Conservation (phyloP, 768 basidiomycete genomes). For the Polyporus arcularius region DNA sequence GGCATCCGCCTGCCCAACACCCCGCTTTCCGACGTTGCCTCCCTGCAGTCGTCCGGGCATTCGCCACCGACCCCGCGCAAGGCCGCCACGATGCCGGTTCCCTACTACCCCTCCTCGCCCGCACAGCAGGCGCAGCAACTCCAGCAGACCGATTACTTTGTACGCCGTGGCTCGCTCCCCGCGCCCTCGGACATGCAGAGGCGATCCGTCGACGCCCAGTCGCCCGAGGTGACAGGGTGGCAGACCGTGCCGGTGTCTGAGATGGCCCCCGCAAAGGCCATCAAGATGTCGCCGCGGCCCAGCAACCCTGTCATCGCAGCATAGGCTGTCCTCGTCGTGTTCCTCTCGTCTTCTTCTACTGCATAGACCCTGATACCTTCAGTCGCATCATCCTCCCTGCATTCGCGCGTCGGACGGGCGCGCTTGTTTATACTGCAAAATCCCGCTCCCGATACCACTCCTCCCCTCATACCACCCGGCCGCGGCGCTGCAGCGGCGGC, state of each 20-base stretch:
- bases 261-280: constrained; percentile 23
- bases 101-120: constrained; percentile 21
- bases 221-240: constrained; percentile 39
- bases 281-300: constrained; percentile 23
- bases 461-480: constrained; percentile 15
- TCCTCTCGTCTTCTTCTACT: not conserved
- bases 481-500: constrained; percentile 13
- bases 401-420: constrained; percentile 16
- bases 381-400: not conserved
- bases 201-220: constrained; percentile 17
- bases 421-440: constrained; percentile 22
- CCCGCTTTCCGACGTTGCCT: constrained; percentile 69
- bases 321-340: constrained; percentile 10
- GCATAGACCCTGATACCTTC: constrained; percentile 19
- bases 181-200: constrained; percentile 19
- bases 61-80: constrained; percentile 30
- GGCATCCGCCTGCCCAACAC: constrained; percentile 77
- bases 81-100: constrained; percentile 28
- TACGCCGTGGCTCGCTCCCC: constrained; percentile 28
- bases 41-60: constrained; percentile 34
- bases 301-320: constrained; percentile 28
- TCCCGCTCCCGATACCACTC: constrained; percentile 18
- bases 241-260: constrained; percentile 34
- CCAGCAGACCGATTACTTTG: constrained; percentile 24
- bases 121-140: constrained; percentile 17